Conservation (phyloP, 2,329 filamentous ascomycete species). For the Nothomitra cinnamomea region DNA sequence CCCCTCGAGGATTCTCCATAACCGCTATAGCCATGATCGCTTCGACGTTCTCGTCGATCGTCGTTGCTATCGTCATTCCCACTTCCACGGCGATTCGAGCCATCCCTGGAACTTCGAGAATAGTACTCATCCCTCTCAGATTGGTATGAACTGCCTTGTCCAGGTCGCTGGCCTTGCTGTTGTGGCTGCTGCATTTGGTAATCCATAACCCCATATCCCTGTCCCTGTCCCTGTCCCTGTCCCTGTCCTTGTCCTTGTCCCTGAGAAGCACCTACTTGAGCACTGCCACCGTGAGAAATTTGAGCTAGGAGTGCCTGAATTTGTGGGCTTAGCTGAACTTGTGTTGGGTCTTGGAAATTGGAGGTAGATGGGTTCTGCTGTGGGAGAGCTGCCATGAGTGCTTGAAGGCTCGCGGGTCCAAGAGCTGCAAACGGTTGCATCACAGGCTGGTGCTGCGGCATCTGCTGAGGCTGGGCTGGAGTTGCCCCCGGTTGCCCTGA, state of each 20-base stretch:
- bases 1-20: slow-evolving; percentile 1
- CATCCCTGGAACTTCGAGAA: background rate
- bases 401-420: slow-evolving; percentile 21
- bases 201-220: slow-evolving; percentile 6
- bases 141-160: background rate
- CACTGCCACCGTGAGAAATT: slow-evolving; percentile 8
- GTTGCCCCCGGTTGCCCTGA: background rate
- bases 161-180: slow-evolving; percentile 24
- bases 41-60: background rate
- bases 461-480: slow-evolving; percentile 14
- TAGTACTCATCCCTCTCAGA: background rate
- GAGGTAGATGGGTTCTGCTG: background rate
- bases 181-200: slow-evolving; percentile 17
- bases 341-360: slow-evolving; percentile 1
- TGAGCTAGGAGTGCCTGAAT: slow-evolving; percentile 11
- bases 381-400: slow-evolving; percentile 16
- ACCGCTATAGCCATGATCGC: slow-evolving; percentile 3
- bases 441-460: slow-evolving; percentile 20
- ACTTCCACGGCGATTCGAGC: background rate
- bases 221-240: too few species aligned
- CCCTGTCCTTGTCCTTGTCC: too few species aligned
- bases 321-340: slow-evolving; percentile 7
- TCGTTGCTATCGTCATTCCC: background rate
- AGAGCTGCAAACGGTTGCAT: slow-evolving; percentile 17
- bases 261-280: slow-evolving; percentile 10